Percentiles rank a stretch among this genome's conserved stretches.
Evolutionary conservation across 2,329 filamentous ascomycete species (phyloP).

Genomic region (Hypoxylon sp.): DNA sequence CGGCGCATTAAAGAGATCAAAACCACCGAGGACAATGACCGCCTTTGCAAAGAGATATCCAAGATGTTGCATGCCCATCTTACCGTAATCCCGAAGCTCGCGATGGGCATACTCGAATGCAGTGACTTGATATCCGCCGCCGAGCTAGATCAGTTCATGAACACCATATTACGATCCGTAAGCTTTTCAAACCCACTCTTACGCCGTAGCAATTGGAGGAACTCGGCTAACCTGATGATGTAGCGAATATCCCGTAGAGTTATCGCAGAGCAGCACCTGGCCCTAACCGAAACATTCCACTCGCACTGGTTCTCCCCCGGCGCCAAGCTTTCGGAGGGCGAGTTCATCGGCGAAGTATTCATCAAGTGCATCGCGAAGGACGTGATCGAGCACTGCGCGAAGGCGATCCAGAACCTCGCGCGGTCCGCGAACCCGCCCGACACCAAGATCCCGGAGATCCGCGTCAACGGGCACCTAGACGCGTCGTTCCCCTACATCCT

Average conservation of each 20-base stretch:
- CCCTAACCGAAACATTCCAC: slow-evolving; percentile 93
- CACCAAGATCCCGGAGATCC: slow-evolving; percentile 81
- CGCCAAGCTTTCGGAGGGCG: slow-evolving; percentile 76
- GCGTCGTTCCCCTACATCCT: slow-evolving; percentile 97
- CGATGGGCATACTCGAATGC: slow-evolving; percentile 94
- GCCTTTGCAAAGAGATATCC: slow-evolving; percentile 82
- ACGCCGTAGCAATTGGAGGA: neutral
- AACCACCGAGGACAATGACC: slow-evolving; percentile 89
- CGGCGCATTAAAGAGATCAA: slow-evolving; percentile 86
- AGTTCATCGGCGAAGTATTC: slow-evolving; percentile 96
- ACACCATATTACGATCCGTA: slow-evolving; percentile 89
- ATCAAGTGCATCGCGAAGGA: slow-evolving; percentile 91
- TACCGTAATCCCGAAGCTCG: slow-evolving; percentile 91
- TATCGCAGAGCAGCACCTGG: slow-evolving; percentile 96
- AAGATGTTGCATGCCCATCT: slow-evolving; percentile 87
- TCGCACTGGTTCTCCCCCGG: slow-evolving; percentile 90
- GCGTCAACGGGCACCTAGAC: slow-evolving; percentile 83
- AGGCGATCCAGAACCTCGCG: slow-evolving; percentile 79
- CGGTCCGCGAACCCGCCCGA: slow-evolving; percentile 78
- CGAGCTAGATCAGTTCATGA: slow-evolving; percentile 94
- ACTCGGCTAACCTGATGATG: slow-evolving; percentile 3
- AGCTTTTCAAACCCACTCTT: slow-evolving; percentile 48
- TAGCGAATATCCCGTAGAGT: slow-evolving; percentile 94
- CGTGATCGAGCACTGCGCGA: slow-evolving; percentile 85
- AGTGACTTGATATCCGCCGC: slow-evolving; percentile 82